Evolutionary conservation across 768 basidiomycete genomes (phyloP).

Genomic region (Pholiota molesta): DNA sequence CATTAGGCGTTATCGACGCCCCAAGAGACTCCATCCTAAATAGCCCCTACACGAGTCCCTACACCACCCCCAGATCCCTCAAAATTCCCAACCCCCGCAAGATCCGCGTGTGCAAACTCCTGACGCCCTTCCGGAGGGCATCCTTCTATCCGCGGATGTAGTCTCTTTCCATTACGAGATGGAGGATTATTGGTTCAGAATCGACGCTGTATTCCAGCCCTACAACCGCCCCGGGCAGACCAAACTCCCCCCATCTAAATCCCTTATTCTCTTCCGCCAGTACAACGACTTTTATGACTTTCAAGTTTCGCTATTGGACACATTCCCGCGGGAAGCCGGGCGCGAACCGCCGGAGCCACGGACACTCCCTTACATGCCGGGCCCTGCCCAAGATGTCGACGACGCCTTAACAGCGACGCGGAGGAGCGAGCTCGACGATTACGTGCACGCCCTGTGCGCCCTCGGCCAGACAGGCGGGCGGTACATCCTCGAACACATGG

Average conservation of each 20-base stretch:
- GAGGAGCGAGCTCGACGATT: constrained; percentile 84
- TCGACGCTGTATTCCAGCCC: constrained; percentile 88
- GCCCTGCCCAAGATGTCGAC: constrained; percentile 84
- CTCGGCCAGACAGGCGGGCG: constrained; percentile 68
- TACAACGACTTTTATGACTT: constrained; percentile 99
- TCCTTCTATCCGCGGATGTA: constrained; percentile 84
- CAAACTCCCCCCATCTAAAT: constrained; percentile 65
- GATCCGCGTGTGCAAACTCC: constrained; percentile 41
- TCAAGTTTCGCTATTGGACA: constrained; percentile 85
- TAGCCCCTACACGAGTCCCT: constrained; percentile 40
- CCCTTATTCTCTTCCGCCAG: constrained; percentile 88
- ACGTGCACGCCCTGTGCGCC: constrained; percentile 78
- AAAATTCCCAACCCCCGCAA: constrained; percentile 32
- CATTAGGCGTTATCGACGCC: constrained; percentile 87
- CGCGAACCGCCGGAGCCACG: constrained; percentile 65
- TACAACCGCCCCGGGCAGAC: constrained; percentile 63
- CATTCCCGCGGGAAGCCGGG: constrained; percentile 92
- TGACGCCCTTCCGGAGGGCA: constrained; percentile 73
- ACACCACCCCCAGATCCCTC: constrained; percentile 17
- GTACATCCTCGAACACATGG: constrained; percentile 79
- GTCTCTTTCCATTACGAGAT: constrained; percentile 98
- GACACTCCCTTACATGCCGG: constrained; percentile 97
- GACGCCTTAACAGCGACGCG: constrained; percentile 81
- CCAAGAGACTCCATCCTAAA: constrained; percentile 43
- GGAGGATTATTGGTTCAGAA: constrained; percentile 97